Evolutionary conservation across 345 rosid species (phyloP).

Genomic region (Salix purpurea): DNA sequence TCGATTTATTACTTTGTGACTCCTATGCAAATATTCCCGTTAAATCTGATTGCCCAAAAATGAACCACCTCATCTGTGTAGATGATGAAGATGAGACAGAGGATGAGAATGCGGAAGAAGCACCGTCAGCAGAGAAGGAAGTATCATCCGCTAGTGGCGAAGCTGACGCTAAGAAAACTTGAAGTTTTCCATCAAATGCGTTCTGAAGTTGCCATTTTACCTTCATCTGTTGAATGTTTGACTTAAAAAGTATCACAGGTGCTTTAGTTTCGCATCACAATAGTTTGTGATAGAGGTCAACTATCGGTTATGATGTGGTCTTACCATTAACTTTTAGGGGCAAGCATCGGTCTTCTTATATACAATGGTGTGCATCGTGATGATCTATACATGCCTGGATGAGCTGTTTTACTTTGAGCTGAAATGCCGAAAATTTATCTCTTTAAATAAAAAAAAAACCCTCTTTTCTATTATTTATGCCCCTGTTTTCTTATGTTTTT

Average conservation of each 20-base stretch:
- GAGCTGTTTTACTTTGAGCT: background rate
- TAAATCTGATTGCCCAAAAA: background rate
- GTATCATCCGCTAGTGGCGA: background rate
- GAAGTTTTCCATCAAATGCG: background rate
- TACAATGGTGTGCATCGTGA: background rate
- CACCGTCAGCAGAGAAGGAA: background rate
- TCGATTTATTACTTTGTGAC: background rate
- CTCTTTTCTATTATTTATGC: too few relatives aligned
- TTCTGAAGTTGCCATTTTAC: background rate
- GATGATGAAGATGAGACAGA: slow-evolving; percentile 35
- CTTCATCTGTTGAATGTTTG: background rate
- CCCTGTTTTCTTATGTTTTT: too few relatives aligned
- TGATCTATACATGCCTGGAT: background rate
- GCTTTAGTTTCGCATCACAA: background rate
- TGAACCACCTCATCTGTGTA: slow-evolving; percentile 1
- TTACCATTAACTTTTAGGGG: background rate
- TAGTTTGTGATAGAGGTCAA: background rate
- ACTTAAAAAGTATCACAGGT: background rate
- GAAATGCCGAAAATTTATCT: background rate
- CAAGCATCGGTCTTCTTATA: background rate
- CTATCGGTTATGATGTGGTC: background rate
- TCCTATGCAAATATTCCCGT: background rate
- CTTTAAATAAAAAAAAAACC: too few relatives aligned
- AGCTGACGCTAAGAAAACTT: slow-evolving; percentile 17
- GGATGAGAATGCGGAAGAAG: slow-evolving; percentile 27